Percentiles rank a stretch among this genome's conserved stretches.
Evolutionary conservation across 345 rosid species (phyloP).

Genomic region (Acer negundo): DNA sequence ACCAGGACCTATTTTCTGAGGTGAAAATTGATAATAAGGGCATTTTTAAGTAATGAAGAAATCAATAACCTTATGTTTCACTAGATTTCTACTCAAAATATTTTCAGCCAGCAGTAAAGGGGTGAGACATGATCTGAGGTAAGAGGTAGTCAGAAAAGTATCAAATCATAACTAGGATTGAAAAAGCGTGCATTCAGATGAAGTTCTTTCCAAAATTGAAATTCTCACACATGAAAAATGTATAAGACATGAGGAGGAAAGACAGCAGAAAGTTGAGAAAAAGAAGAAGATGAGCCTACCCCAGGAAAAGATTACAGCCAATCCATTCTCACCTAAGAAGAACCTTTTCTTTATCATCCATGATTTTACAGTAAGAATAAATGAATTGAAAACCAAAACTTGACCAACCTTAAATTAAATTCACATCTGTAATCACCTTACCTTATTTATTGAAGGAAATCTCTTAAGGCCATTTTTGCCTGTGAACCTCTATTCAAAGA

Average conservation of each 20-base stretch:
- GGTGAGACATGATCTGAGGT: not conserved
- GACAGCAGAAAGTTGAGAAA: not conserved
- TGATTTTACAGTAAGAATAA: not conserved
- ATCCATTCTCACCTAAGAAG: not conserved
- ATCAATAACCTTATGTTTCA: not conserved
- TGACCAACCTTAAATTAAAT: not conserved
- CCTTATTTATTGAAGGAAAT: not conserved
- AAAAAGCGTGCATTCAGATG: not conserved
- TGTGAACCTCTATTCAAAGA: too few species aligned
- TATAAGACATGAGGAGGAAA: not conserved
- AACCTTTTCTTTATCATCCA: not conserved
- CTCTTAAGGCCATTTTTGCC: not conserved
- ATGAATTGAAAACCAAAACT: not conserved
- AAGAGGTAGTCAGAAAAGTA: not conserved
- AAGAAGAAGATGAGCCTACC: not conserved
- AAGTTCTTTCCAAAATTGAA: not conserved
- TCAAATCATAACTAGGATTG: not conserved
- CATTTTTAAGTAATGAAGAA: not conserved
- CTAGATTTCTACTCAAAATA: not conserved
- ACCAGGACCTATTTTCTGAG: not conserved
- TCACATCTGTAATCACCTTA: not conserved
- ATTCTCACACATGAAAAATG: not conserved
- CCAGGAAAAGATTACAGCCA: not conserved
- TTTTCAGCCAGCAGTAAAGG: not conserved
- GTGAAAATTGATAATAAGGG: not conserved